phyloP scores from a whole-genome alignment of 202 grass and related monocot species.

The Bolboschoenoplectus hybrid region DNA sequence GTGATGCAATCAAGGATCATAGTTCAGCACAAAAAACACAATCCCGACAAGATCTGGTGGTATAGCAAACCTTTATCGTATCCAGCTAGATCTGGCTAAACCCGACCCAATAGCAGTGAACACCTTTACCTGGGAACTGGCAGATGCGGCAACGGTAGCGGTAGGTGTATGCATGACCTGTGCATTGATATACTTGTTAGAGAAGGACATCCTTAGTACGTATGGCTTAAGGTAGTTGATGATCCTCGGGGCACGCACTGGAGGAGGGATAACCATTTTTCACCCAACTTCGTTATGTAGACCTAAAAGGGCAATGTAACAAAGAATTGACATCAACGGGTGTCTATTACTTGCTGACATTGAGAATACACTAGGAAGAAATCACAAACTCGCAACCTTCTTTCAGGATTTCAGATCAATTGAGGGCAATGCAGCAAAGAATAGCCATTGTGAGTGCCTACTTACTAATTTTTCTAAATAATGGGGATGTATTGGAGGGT shows the following conservation, averaged over 20 bases:
- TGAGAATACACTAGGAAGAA: neutral
- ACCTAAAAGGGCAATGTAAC: neutral
- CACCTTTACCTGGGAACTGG: slow-evolving; percentile 52
- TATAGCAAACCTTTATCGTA: neutral
- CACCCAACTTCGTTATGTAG: neutral
- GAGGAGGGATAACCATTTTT: slow-evolving; percentile 72
- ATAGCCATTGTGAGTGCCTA: neutral
- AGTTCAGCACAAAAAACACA: neutral
- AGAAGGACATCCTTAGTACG: slow-evolving; percentile 74
- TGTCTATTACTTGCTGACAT: neutral
- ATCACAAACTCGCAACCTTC: neutral
- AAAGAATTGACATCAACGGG: neutral
- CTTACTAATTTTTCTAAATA: neutral
- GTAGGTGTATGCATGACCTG: slow-evolving; percentile 79
- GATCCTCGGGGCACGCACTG: slow-evolving; percentile 54
- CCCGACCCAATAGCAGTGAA: neutral
- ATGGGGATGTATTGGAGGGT: neutral
- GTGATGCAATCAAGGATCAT: neutral
- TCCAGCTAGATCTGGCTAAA: neutral
- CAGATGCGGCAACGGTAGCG: slow-evolving; percentile 55
- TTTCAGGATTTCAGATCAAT: neutral
- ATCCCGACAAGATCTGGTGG: neutral
- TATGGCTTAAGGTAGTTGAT: slow-evolving; percentile 70
- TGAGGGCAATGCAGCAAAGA: neutral
- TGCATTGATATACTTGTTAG: slow-evolving; percentile 72